phyloP scores from a whole-genome alignment of 2,329 filamentous ascomycete genomes.

The Davidsoniella neocaledoniae region DNA sequence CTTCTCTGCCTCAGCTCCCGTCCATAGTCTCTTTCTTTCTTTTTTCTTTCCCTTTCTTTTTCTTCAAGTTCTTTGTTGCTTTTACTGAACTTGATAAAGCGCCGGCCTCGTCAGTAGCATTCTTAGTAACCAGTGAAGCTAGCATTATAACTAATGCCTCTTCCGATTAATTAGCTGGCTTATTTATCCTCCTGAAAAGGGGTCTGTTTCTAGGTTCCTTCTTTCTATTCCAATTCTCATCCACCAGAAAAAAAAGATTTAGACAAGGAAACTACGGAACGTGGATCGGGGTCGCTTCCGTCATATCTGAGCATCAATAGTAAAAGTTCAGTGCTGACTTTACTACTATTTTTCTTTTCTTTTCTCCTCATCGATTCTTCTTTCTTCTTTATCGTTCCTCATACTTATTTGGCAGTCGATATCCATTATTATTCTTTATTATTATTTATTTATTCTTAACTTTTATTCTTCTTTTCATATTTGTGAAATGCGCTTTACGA shows the following conservation, averaged over 20 bases:
- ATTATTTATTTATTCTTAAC: background rate
- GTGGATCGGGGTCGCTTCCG: constrained; percentile 5
- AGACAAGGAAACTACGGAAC: constrained; percentile 2
- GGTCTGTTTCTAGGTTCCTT: background rate
- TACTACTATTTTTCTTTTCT: background rate
- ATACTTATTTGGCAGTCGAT: background rate
- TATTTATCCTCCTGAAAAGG: too few species aligned
- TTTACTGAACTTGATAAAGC: background rate
- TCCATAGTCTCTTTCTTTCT: background rate
- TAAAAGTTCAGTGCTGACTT: background rate
- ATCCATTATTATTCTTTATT: background rate
- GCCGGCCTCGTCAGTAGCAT: background rate
- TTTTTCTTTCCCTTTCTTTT: background rate
- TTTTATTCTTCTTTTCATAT: background rate
- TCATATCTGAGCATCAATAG: background rate
- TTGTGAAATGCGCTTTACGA: too few species aligned
- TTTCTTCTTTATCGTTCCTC: background rate
- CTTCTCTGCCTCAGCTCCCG: background rate
- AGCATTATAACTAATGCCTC: too few species aligned
- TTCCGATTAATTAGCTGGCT: too few species aligned
- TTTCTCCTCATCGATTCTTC: background rate
- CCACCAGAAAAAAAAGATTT: background rate
- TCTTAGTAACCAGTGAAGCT: background rate
- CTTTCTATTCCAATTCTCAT: background rate
- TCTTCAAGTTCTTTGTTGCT: background rate